phyloP scores from a whole-genome alignment of 495 filamentous ascomycete genomes.

The Trichocladium uniseriatum region DNA sequence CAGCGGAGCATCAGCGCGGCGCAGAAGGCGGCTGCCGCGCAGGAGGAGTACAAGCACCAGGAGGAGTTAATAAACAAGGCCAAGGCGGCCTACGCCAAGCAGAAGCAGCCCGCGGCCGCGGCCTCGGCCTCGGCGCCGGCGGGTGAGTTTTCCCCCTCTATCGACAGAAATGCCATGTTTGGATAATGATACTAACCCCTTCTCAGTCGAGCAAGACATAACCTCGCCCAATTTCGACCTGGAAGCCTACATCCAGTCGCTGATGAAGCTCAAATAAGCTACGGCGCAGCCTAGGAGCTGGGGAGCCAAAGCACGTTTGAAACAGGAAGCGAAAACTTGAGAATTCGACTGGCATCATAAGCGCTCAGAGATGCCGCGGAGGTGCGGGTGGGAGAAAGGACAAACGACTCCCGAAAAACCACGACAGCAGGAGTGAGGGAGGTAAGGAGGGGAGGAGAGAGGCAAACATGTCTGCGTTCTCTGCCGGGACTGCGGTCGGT shows the following conservation, averaged over 20 bases:
- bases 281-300: background rate
- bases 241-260: conserved; percentile 66
- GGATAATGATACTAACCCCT: no score
- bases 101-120: conserved; percentile 55
- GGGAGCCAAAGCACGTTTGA: conserved; percentile 3
- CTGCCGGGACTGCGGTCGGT: background rate
- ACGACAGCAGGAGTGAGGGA: background rate
- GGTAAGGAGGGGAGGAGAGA: background rate
- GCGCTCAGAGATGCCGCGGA: conserved; percentile 1
- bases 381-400: background rate
- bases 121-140: conserved; percentile 42
- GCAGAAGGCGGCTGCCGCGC: conserved; percentile 53
- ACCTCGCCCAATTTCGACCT: conserved; percentile 82
- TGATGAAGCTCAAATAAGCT: conserved; percentile 43
- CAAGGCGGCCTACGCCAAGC: conserved; percentile 78
- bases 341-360: background rate
- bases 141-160: conserved; percentile 34
- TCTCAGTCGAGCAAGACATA: conserved; percentile 71
- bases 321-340: background rate
- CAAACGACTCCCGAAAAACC: background rate
- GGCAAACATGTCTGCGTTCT: conserved; percentile 3
- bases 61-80: conserved; percentile 79
- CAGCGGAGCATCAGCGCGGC: conserved; percentile 63
- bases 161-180: no score
- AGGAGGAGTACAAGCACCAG: conserved; percentile 81